Percentiles rank a stretch among this genome's conserved stretches.
Conservation (phyloP, 306 rosid species). For the Vigna nakashimae region DNA sequence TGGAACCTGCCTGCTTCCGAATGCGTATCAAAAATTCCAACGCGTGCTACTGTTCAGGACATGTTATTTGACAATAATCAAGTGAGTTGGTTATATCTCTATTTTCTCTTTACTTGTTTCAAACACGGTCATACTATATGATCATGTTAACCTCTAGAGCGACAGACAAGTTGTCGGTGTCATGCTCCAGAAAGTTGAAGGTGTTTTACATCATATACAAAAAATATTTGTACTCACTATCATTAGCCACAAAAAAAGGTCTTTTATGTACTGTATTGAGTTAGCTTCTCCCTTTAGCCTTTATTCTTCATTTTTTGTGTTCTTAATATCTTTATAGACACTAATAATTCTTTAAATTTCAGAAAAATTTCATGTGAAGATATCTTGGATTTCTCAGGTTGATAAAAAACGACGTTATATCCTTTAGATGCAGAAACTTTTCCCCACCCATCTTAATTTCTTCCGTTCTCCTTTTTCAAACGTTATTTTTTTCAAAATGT, state of each 20-base stretch:
- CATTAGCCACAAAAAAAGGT: background rate
- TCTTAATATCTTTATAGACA: constrained; percentile 4
- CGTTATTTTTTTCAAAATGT: background rate
- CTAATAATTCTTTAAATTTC: background rate
- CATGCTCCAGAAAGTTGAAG: constrained; percentile 12
- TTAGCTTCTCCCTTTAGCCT: background rate
- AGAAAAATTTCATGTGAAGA: background rate
- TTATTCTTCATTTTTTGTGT: background rate
- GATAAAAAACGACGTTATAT: background rate
- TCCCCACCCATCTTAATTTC: background rate
- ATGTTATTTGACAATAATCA: constrained; percentile 78
- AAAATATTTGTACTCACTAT: constrained; percentile 2
- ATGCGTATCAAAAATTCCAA: constrained; percentile 67
- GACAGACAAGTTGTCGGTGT: background rate
- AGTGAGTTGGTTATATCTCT: constrained; percentile 55
- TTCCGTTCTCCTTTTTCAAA: background rate
- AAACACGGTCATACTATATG: constrained; percentile 13
- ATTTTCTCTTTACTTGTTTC: constrained; percentile 25
- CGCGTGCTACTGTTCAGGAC: constrained; percentile 76
- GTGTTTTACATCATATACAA: background rate
- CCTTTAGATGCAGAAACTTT: background rate
- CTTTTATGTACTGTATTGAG: background rate
- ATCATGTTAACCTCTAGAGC: constrained; percentile 9
- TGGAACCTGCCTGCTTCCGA: constrained; percentile 96
- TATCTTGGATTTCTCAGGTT: background rate